Percentiles rank a stretch among this genome's conserved stretches.
Evolutionary conservation across 2,329 filamentous ascomycete species (phyloP).

Genomic region (Neonectria sp.): DNA sequence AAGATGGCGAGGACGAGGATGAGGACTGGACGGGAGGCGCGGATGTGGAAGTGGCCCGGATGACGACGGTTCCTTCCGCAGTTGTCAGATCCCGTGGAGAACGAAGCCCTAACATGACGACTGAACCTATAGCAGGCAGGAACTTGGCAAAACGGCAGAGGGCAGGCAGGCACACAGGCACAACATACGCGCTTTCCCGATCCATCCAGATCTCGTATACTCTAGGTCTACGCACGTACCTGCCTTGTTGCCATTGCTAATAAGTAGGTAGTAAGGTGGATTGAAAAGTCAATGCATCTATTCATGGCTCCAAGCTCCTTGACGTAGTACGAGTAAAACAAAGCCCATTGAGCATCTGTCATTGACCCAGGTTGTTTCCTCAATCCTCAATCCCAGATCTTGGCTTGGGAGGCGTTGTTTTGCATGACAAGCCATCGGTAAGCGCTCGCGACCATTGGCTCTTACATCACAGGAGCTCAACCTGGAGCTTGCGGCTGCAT

Average conservation of each 20-base stretch:
- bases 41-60: not conserved
- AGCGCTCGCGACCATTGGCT: conserved; percentile 17
- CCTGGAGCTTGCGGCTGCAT: conserved; percentile 25
- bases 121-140: not conserved
- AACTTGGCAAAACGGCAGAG: conserved; percentile 1
- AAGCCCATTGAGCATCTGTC: conserved; percentile 4
- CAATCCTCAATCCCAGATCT: conserved; percentile 6
- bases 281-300: conserved; percentile 10
- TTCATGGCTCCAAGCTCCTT: not conserved
- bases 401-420: conserved; percentile 13
- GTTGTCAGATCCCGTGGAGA: conserved; percentile 1
- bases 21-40: too few species aligned
- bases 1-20: not conserved
- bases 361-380: conserved; percentile 9
- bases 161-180: conserved; percentile 6
- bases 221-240: conserved; percentile 14
- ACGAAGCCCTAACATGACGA: not conserved
- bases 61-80: conserved; percentile 27
- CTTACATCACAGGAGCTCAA: conserved; percentile 18
- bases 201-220: conserved; percentile 26
- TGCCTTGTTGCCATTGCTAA: not conserved
- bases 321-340: conserved; percentile 11
- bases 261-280: not conserved
- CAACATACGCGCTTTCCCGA: conserved; percentile 3
- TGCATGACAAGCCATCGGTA: conserved; percentile 24